Percentiles rank a stretch among this genome's conserved stretches.
phyloP scores from a whole-genome alignment of 1,139 yeast genomes.

The Meyerozyma guilliermondii region DNA sequence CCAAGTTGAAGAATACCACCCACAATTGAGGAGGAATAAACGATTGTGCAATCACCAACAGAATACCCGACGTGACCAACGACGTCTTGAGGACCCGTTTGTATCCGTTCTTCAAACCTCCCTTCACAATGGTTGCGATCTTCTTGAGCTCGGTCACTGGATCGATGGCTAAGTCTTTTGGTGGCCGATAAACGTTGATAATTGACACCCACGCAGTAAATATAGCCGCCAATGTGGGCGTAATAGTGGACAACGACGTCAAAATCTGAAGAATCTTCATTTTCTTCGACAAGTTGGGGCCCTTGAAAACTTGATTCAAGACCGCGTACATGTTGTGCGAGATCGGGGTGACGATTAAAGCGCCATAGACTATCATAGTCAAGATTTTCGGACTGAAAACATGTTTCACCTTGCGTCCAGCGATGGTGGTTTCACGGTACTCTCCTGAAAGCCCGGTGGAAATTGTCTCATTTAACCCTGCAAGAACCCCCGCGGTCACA shows the following conservation, averaged over 20 bases:
- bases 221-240: slow-evolving; percentile 57
- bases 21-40: slow-evolving; percentile 70
- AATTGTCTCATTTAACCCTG: slow-evolving; percentile 55
- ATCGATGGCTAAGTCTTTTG: slow-evolving; percentile 8
- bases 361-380: slow-evolving; percentile 71
- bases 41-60: slow-evolving; percentile 68
- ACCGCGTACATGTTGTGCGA: slow-evolving; percentile 56
- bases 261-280: slow-evolving; percentile 54
- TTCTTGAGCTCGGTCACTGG: slow-evolving; percentile 16
- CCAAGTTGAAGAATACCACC: slow-evolving; percentile 77
- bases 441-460: slow-evolving; percentile 52
- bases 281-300: slow-evolving; percentile 29
- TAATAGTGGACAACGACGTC: slow-evolving; percentile 55
- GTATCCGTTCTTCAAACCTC: slow-evolving; percentile 48
- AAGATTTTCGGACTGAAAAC: slow-evolving; percentile 45
- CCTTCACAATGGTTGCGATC: slow-evolving; percentile 16
- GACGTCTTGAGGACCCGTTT: slow-evolving; percentile 57
- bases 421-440: slow-evolving; percentile 18
- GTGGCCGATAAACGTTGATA: slow-evolving; percentile 29
- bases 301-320: slow-evolving; percentile 39
- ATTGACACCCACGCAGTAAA: slow-evolving; percentile 54
- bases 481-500: slow-evolving; percentile 52
- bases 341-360: slow-evolving; percentile 66
- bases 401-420: slow-evolving; percentile 23
- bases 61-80: slow-evolving; percentile 58